Base-by-base conservation (phyloP, 108 stramenopile species). In the Fragilariopsis cylindrus region DNA sequence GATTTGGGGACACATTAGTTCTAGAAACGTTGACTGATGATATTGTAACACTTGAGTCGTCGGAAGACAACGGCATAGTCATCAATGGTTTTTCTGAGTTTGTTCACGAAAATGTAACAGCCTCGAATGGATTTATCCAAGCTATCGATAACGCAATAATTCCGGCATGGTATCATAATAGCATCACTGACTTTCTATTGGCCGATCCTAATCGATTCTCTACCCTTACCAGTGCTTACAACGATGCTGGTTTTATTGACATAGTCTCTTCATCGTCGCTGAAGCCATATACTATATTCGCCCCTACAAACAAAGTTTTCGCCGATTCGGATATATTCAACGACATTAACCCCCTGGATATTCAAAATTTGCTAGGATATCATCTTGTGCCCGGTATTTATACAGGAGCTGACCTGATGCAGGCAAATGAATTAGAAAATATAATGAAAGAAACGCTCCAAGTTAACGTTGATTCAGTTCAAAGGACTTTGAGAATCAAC, bases 341-440 rank as follows among this genome's bases (percentile, higher is more conserved):
- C 4, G 3, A 16, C 4, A 45, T 45, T 5, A 47, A 45, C 39
- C 7, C 8, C 7, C 3, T 13, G 12, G 44, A 13, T 60, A 16
- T 60, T 41, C n/a, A 12, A 18, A 16, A 46, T 13, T 13, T 42
- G 3, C 5, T 65, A 19, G 44, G 65, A 19, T 65, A 45, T 13
- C 65, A 65, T 19, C 43, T 65, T 13, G 65, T 65, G 18, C 65
- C 65, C 13, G 65, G 65, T 8, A 65, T 65, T 45, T 13, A 47
- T 45, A 48, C 65, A 13, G 65, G 47, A 4, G 44, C 13, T 13
- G 65, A 65, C 19, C 19, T 65, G 65, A 42, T 65, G 47, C 65
- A 64, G 8, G 13, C 3, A 1, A 16, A 5, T 16, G 21, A 30
- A 41, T 47, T 45, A 12, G 42, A 16, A 41, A 13, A 42, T 46